Percentiles rank a stretch among this genome's conserved stretches.
Conservation (phyloP, 495 filamentous ascomycete genomes). For the Peziza echinospora region DNA sequence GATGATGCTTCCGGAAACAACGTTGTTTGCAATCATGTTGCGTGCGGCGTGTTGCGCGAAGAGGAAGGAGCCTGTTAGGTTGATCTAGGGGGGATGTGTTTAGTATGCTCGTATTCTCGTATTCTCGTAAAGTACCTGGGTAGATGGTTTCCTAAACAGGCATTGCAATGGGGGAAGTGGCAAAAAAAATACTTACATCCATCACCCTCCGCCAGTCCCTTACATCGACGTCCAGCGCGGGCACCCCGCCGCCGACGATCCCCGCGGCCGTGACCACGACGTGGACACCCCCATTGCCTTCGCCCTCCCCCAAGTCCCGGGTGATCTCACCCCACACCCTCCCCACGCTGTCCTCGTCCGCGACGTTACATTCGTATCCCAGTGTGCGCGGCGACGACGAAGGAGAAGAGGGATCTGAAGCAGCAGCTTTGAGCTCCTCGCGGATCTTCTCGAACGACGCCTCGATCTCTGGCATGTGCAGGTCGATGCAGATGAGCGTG, state of each 20-base stretch:
- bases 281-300: constrained; percentile 59
- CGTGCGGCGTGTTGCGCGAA: constrained; percentile 69
- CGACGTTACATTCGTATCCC: constrained; percentile 43
- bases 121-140: too few relatives aligned
- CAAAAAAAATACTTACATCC: constrained; percentile 71
- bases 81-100: too few relatives aligned
- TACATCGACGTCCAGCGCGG: constrained; percentile 68
- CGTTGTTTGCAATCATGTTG: constrained; percentile 66
- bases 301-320: constrained; percentile 25
- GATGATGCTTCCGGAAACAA: constrained; percentile 58
- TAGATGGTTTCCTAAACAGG: too few relatives aligned
- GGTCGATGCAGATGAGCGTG: constrained; percentile 3
- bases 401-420: constrained; percentile 24
- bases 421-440: background rate
- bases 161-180: too few relatives aligned
- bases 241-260: constrained; percentile 76
- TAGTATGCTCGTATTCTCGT: too few relatives aligned
- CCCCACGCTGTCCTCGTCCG: constrained; percentile 18
- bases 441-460: background rate
- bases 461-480: constrained; percentile 1
- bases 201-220: constrained; percentile 87
- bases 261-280: constrained; percentile 86
- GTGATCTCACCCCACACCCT: constrained; percentile 1
- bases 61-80: constrained; percentile 19
- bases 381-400: constrained; percentile 44